Evolutionary conservation across 305 asterid species (phyloP), one percentile per base, ranked within the genome.

Genomic region (Fraxinus sp.): DNA sequence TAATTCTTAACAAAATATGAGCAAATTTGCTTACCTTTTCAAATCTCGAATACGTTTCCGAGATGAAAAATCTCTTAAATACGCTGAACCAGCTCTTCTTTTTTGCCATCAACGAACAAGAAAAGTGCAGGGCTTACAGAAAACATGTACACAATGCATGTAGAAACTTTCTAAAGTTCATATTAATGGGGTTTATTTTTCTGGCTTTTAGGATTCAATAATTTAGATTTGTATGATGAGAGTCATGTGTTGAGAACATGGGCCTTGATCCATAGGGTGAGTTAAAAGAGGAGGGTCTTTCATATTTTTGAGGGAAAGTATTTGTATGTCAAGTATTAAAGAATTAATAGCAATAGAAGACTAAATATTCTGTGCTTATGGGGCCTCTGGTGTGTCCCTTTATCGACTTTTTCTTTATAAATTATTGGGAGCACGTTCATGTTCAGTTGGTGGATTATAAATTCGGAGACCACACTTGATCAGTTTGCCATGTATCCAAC

Each of bases 31-130:
- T 62, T 89, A 93, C 97, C 96, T 90, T 93, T 7, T 91, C 94
- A 66, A 82, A 16, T 87, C 92, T 88, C 74, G 91, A 88, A 76
- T 83, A 87, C 44, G 90, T 83, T 37, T 89, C 97, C 78, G 93
- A 74, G 77, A 90, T 30, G 84, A 93, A 92, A 32, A 93, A 32
- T 85, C 91, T 91, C 90, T 85, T 92, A 11, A 93, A 37, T 6
- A 88, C 33, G 74, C 84, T 81, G 84, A 93, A 88, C 96, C 94
- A 92, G 26, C 87, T 88, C 86, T 84, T 91, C 90, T 87, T 91
- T 85, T 86, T 90, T 32, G 90, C 92, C 95, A 90, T 91, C 80
- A 72, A 70, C 81, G 86, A 82, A 78, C 55, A 59, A 85, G 75
- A 70, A 85, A 85, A 82, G 32, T 78, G 55, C 77, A 39, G 71